phyloP scores from a whole-genome alignment of 108 stramenopile genomes.

The Pseudonitzschia multiseries region DNA sequence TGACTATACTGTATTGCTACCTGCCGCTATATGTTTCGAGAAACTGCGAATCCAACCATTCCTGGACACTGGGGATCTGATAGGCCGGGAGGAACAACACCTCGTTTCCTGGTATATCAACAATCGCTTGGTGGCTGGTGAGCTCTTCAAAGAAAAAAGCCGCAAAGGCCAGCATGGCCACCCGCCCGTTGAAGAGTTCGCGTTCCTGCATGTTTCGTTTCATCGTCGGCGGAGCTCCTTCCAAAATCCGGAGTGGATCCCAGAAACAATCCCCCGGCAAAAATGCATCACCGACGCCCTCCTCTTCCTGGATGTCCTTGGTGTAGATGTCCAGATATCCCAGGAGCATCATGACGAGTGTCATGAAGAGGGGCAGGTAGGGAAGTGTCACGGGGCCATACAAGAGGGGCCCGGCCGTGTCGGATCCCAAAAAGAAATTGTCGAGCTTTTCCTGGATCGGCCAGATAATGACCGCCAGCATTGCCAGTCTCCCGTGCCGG shows the following conservation, averaged over 20 bases:
- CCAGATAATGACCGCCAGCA: conserved; percentile 87
- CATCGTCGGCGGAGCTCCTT: conserved; percentile 76
- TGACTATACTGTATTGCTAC: not conserved
- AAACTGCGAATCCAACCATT: conserved; percentile 64
- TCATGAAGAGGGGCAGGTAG: conserved; percentile 77
- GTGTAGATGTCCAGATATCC: conserved; percentile 87
- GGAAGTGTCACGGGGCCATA: conserved; percentile 79
- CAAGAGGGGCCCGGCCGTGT: conserved; percentile 54
- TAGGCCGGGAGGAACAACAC: conserved; percentile 77
- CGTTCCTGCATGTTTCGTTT: conserved; percentile 90
- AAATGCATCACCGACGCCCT: conserved; percentile 78
- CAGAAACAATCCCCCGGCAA: conserved; percentile 88
- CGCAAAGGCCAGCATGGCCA: conserved; percentile 91
- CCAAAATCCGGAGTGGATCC: conserved; percentile 80
- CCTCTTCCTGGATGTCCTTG: conserved; percentile 64
- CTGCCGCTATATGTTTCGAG: conserved; percentile 1
- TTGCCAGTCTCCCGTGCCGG: conserved; percentile 86
- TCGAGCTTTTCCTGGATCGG: conserved; percentile 83
- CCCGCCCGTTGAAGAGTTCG: conserved; percentile 89
- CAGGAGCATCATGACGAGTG: conserved; percentile 72
- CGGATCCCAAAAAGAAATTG: conserved; percentile 62
- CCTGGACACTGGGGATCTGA: conserved; percentile 72
- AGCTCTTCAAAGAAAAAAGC: conserved; percentile 84
- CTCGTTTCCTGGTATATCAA: conserved; percentile 63
- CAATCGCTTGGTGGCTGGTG: conserved; percentile 60